A percentile compares a stretch with the other conserved stretches of the same genome.
Conservation (phyloP, 169 alveolate genomes). For the Cryptosporidium meleagridis region DNA sequence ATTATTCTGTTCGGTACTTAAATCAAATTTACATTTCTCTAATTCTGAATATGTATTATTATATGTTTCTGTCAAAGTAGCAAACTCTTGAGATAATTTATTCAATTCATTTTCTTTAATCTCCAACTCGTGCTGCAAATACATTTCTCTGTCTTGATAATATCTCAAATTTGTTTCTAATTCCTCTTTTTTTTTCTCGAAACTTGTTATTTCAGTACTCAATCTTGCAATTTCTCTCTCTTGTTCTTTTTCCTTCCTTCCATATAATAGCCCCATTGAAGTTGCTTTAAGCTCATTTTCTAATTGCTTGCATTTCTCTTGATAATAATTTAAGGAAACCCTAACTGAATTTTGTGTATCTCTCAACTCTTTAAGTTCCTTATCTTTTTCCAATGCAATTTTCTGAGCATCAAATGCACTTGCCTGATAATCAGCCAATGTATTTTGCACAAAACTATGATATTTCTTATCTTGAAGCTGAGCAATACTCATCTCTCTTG, state of each 20-base stretch:
- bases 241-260: constrained; percentile 64
- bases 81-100: constrained; percentile 7
- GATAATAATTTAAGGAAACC: constrained; percentile 29
- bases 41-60: constrained; percentile 20
- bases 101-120: constrained; percentile 2
- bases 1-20: constrained; percentile 12
- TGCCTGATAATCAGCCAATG: constrained; percentile 57
- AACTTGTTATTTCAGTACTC: not conserved
- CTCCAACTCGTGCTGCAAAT: constrained; percentile 41
- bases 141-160: constrained; percentile 52
- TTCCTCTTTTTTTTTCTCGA: constrained; percentile 5
- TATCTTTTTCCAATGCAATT: constrained; percentile 68
- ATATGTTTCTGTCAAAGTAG: constrained; percentile 1
- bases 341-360: constrained; percentile 3
- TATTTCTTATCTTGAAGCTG: constrained; percentile 12
- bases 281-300: constrained; percentile 48
- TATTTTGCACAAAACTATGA: constrained; percentile 29
- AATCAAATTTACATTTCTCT: constrained; percentile 52
- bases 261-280: constrained; percentile 58
- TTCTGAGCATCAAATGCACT: constrained; percentile 67
- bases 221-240: constrained; percentile 42
- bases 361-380: constrained; percentile 37
- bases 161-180: constrained; percentile 33
- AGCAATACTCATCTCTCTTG: constrained; percentile 21
- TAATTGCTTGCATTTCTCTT: constrained; percentile 44